Percentiles rank a stretch among this genome's conserved stretches.
phyloP scores from a whole-genome alignment of 371 early-diverging fungal species.

The Apophysomyces trapeziformis region DNA sequence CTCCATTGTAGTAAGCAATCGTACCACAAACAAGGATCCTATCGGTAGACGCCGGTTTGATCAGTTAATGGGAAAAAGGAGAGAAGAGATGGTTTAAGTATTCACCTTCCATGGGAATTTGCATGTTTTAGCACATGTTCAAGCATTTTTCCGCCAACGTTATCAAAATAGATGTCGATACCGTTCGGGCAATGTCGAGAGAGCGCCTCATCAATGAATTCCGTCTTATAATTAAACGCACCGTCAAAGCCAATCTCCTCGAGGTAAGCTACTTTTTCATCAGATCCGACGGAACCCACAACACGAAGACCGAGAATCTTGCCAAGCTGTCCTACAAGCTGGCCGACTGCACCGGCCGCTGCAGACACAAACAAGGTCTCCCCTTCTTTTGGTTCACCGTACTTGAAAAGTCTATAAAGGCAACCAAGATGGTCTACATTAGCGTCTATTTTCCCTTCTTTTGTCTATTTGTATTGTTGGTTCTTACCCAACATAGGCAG shows the following conservation, averaged over 20 bases:
- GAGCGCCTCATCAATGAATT: slow-evolving; percentile 47
- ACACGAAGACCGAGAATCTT: slow-evolving; percentile 71
- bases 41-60: background rate
- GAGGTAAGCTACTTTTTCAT: slow-evolving; percentile 77
- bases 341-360: slow-evolving; percentile 65
- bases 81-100: background rate
- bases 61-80: background rate
- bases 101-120: slow-evolving; percentile 55
- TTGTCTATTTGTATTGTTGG: too few relatives aligned
- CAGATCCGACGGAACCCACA: slow-evolving; percentile 77
- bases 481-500: slow-evolving; percentile 45
- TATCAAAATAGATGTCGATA: slow-evolving; percentile 78
- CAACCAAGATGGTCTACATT: background rate
- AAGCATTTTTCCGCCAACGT: slow-evolving; percentile 75
- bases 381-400: slow-evolving; percentile 47
- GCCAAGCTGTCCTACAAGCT: slow-evolving; percentile 69
- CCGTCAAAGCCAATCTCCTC: slow-evolving; percentile 69
- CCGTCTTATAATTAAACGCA: slow-evolving; percentile 87
- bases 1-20: slow-evolving; percentile 73
- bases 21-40: slow-evolving; percentile 64
- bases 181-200: slow-evolving; percentile 64
- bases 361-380: slow-evolving; percentile 62
- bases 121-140: slow-evolving; percentile 61
- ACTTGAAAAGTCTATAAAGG: slow-evolving; percentile 24
- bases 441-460: background rate